Evolutionary conservation across 352 stramenopile species (phyloP).

Genomic region (Phytophthora aleatoria): DNA sequence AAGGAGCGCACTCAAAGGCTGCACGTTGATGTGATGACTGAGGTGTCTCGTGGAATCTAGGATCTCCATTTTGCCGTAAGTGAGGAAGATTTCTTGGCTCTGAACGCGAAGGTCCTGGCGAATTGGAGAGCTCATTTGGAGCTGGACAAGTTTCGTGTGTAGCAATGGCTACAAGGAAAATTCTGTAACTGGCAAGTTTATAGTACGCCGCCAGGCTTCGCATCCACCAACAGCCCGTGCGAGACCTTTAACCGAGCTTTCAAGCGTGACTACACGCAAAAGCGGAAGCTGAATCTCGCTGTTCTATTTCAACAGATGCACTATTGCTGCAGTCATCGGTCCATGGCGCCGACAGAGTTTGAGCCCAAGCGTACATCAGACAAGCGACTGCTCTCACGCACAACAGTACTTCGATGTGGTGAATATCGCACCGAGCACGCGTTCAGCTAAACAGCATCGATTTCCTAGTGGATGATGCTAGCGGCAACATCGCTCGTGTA

Average conservation of each 20-base stretch:
- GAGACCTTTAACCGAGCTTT: not conserved
- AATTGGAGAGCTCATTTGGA: not conserved
- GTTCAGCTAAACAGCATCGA: not conserved
- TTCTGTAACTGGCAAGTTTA: not conserved
- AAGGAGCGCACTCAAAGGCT: not conserved
- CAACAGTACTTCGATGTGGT: not conserved
- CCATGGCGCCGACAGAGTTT: not conserved
- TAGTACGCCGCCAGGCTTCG: not conserved
- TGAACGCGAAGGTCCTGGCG: not conserved
- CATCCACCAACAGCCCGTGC: not conserved
- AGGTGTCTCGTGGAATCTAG: slow-evolving; percentile 2
- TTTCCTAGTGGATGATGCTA: not conserved
- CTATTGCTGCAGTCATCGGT: not conserved
- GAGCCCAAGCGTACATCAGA: too few species aligned
- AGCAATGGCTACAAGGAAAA: slow-evolving; percentile 6
- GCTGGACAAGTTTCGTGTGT: not conserved
- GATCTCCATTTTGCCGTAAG: slow-evolving; percentile 3
- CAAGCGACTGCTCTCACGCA: not conserved
- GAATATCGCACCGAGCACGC: not conserved
- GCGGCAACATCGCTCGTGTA: not conserved
- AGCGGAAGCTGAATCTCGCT: not conserved
- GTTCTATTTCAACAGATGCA: not conserved
- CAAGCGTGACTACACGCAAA: not conserved
- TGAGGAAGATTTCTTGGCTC: not conserved
- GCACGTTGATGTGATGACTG: not conserved